Evolutionary conservation across 352 stramenopile genomes (phyloP), one percentile per base, ranked within the genome.

Genomic region (Phytophthora podocarpi): DNA sequence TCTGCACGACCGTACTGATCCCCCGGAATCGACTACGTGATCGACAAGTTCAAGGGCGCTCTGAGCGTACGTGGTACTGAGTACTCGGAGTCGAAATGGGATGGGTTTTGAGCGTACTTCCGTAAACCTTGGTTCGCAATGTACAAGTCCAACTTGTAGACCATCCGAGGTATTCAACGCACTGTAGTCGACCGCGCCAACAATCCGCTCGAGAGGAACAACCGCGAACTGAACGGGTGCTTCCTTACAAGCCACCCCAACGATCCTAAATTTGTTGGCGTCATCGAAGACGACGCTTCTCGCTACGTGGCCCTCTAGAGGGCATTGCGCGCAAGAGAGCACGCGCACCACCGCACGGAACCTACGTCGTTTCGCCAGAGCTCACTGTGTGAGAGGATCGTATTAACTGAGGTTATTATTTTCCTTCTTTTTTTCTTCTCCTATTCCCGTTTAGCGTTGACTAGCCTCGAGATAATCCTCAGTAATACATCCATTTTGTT

Each of bases 171-270:
- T 35, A 55, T 71, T 31, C 56, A 37, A 34, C 64, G n/a, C n/a
- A n/a, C n/a, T n/a, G n/a, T 16, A 0, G 45, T 73, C 5, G 59
- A 61, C 18, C 23, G 54, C 2, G 67, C 48, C 9, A 67, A 63
- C 48, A 67, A 68, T 18, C 49, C 55, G 1, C 59, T 74, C 0
- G 59, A 70, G 28, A 23, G 55, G n/a, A 64, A 64, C 41, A 67
- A 70, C 24, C n/a, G 48, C 4, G 49, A 67, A 23, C 37, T 74
- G 12, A 70, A 70, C 28, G n/a, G n/a, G n/a, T n/a, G n/a, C n/a
- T n/a, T n/a, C n/a, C n/a, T n/a, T n/a, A n/a, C n/a, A n/a, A n/a
- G n/a, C n/a, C n/a, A n/a, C n/a, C n/a, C n/a, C n/a, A n/a, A n/a
- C n/a, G n/a, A n/a, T n/a, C n/a, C n/a, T n/a, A n/a, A n/a, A n/a